A percentile compares a stretch with the other conserved stretches of the same genome.
These are phyloP conservation scores for Eucalyptus urophylla DNA, from an alignment of 345 rosid species.

Conservation along the genomic window DNA sequence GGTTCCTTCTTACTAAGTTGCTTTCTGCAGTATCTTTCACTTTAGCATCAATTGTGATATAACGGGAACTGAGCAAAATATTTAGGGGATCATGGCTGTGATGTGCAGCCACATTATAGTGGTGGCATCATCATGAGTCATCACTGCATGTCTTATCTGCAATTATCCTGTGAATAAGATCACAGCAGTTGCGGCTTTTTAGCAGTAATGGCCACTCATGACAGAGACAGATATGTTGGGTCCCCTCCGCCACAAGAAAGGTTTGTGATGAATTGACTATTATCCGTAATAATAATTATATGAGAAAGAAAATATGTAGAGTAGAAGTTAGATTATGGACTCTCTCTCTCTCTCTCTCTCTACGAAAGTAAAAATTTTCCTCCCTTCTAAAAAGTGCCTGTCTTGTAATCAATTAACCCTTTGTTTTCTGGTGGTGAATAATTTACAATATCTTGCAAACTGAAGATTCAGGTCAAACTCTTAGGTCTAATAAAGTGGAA, in stretches of 20 bases:
- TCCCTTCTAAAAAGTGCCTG: no score
- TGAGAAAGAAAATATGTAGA: background rate
- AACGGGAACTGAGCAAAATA: background rate
- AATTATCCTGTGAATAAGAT: background rate
- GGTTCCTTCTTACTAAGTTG: background rate
- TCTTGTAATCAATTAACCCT: background rate
- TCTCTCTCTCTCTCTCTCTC: no score
- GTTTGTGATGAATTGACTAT: background rate
- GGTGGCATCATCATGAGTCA: no score
- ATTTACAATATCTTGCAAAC: background rate
- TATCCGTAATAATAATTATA: no score
- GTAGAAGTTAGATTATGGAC: background rate
- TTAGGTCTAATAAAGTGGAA: fast-evolving
- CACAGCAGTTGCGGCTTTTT: background rate
- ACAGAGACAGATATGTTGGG: fast-evolving
- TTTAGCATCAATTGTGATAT: background rate
- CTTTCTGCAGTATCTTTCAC: background rate
- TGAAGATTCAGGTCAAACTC: no score
- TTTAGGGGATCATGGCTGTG: background rate
- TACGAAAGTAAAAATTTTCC: no score
- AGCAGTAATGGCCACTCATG: fast-evolving
- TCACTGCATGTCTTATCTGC: background rate
- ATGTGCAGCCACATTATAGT: fast-evolving
- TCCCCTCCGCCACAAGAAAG: background rate
- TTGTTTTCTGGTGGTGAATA: background rate